Evolutionary conservation across 2,329 filamentous ascomycete species (phyloP).

Genomic region (Claviceps pazoutovae): DNA sequence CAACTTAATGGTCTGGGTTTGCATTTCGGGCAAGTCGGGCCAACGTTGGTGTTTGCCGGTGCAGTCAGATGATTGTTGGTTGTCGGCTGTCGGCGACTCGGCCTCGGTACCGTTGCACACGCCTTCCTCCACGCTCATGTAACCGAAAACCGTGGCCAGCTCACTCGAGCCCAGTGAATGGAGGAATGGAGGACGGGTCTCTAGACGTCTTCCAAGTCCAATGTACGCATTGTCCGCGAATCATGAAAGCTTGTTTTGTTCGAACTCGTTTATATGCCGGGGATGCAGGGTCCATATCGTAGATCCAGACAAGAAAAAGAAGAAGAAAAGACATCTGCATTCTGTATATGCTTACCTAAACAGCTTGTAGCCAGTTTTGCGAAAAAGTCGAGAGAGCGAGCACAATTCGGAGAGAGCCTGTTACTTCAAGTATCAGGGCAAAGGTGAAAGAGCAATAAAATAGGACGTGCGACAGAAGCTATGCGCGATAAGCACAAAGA

Average conservation of each 20-base stretch:
- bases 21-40: background rate
- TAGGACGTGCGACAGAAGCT: background rate
- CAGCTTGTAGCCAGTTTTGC: background rate
- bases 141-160: background rate
- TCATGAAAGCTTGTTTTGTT: background rate
- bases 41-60: background rate
- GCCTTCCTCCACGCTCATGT: background rate
- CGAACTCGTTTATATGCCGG: background rate
- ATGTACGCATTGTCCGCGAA: background rate
- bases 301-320: background rate
- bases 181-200: too few species aligned
- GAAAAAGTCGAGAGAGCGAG: background rate
- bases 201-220: too few species aligned
- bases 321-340: background rate
- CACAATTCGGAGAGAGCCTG: background rate
- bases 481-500: constrained; percentile 2
- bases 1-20: background rate
- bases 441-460: background rate
- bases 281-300: background rate
- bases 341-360: background rate
- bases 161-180: background rate
- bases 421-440: background rate
- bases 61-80: background rate
- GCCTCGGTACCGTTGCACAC: background rate
- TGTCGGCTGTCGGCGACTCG: background rate